Conservation (phyloP, 2,329 filamentous ascomycete species). For the Botrytis byssoidea region DNA sequence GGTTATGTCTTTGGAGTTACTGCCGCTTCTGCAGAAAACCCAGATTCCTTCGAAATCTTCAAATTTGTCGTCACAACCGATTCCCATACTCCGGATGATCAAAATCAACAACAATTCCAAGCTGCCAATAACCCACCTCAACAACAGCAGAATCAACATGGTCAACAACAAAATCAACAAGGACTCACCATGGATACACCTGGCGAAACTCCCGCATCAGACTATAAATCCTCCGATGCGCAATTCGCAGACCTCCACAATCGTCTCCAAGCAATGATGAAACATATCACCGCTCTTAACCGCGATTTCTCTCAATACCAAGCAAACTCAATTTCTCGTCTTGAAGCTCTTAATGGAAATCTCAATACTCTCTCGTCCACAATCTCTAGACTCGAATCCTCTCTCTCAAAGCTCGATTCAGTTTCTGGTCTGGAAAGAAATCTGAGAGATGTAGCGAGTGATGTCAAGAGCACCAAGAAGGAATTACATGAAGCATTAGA, state of each 20-base stretch:
- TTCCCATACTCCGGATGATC: constrained; percentile 39
- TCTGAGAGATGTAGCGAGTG: constrained; percentile 55
- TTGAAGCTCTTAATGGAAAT: constrained; percentile 25
- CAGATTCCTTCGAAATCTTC: constrained; percentile 92
- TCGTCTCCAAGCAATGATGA: constrained; percentile 71
- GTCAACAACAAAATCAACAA: constrained; percentile 13
- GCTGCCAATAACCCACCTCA: constrained; percentile 33
- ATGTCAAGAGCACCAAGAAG: constrained; percentile 57
- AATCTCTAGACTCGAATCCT: constrained; percentile 25
- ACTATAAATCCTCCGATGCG: constrained; percentile 46
- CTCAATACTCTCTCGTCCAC: constrained; percentile 18
- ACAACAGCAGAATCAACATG: constrained; percentile 37
- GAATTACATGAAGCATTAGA: constrained; percentile 42
- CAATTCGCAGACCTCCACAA: constrained; percentile 86
- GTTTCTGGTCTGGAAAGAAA: constrained; percentile 48
- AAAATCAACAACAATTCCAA: constrained; percentile 20
- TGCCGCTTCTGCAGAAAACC: constrained; percentile 83
- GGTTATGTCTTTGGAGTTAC: constrained; percentile 86
- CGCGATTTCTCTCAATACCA: constrained; percentile 53
- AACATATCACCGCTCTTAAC: constrained; percentile 65
- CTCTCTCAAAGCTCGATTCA: constrained; percentile 47
- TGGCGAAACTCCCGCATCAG: constrained; percentile 41
- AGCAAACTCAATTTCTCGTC: constrained; percentile 48
- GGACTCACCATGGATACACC: constrained; percentile 41
- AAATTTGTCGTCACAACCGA: constrained; percentile 74